A percentile compares a stretch with the other conserved stretches of the same genome.
phyloP scores from a whole-genome alignment of 164 flowering plant genomes.

The Vitis vinifera region DNA sequence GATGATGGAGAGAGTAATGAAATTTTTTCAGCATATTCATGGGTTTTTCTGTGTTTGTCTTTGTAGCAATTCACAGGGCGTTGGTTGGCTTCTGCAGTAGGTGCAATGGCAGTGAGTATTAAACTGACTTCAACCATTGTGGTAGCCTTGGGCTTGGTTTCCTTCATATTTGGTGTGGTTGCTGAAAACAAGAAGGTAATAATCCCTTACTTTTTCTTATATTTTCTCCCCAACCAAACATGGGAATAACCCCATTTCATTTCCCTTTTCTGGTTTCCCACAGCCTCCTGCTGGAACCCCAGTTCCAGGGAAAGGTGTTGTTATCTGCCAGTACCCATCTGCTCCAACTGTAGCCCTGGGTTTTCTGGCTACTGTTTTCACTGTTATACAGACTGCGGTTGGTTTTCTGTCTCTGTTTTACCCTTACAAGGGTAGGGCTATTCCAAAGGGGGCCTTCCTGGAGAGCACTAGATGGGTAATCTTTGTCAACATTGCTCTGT shows the following conservation, averaged over 20 bases:
- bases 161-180: too few relatives aligned
- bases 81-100: too few relatives aligned
- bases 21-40: too few relatives aligned
- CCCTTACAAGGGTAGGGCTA: slow-evolving; percentile 58
- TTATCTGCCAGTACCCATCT: slow-evolving; percentile 61
- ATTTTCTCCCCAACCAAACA: too few relatives aligned
- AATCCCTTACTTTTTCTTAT: too few relatives aligned
- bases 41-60: too few relatives aligned
- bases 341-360: slow-evolving; percentile 70
- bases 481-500: slow-evolving; percentile 62
- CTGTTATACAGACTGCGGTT: slow-evolving; percentile 31
- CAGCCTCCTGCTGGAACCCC: slow-evolving; percentile 62
- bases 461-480: slow-evolving; percentile 46
- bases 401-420: slow-evolving; percentile 53
- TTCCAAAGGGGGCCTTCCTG: slow-evolving; percentile 58
- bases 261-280: slow-evolving; percentile 5
- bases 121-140: too few relatives aligned
- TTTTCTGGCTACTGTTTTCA: slow-evolving; percentile 40
- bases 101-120: too few relatives aligned
- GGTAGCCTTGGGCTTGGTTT: too few relatives aligned
- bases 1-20: too few relatives aligned
- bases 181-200: too few relatives aligned
- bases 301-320: slow-evolving; percentile 34
- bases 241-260: not conserved
- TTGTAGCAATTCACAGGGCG: too few relatives aligned